These are phyloP conservation scores for Penicillium tannophilum DNA, from an alignment of 495 filamentous ascomycete genomes.

Conservation along the genomic window DNA sequence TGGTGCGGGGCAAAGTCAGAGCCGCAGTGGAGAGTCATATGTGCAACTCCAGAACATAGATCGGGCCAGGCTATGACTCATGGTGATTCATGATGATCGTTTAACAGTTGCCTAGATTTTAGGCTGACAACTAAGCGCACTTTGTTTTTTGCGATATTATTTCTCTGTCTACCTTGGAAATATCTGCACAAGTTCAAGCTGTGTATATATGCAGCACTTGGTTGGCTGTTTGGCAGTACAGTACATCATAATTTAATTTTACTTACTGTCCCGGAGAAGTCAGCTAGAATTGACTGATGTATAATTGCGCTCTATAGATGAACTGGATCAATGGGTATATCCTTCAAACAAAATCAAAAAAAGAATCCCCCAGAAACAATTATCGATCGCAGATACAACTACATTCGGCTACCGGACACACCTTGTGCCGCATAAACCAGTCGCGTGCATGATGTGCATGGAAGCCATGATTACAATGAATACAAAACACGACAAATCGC, in stretches of 20 bases:
- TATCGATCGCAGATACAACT: constrained; percentile 71
- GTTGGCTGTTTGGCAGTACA: no score
- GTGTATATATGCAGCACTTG: no score
- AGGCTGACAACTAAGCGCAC: no score
- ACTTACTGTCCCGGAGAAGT: no score
- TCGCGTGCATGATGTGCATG: constrained; percentile 85
- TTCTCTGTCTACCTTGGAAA: no score
- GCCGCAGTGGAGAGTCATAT: not conserved
- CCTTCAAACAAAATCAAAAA: constrained; percentile 7
- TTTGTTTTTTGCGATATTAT: no score
- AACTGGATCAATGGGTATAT: constrained; percentile 22
- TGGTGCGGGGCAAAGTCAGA: constrained; percentile 14
- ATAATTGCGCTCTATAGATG: not conserved
- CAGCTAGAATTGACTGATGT: not conserved
- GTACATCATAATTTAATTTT: no score
- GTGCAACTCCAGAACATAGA: no score
- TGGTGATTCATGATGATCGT: not conserved
- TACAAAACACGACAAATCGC: constrained; percentile 75
- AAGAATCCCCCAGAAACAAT: not conserved
- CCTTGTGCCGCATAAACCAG: constrained; percentile 80
- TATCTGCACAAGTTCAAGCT: no score
- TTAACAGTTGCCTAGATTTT: no score
- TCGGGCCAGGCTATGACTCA: not conserved
- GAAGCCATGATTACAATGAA: constrained; percentile 84
- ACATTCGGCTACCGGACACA: constrained; percentile 91